Evolutionary conservation across 768 basidiomycete species (phyloP).

Genomic region (Boletus sensibilis): DNA sequence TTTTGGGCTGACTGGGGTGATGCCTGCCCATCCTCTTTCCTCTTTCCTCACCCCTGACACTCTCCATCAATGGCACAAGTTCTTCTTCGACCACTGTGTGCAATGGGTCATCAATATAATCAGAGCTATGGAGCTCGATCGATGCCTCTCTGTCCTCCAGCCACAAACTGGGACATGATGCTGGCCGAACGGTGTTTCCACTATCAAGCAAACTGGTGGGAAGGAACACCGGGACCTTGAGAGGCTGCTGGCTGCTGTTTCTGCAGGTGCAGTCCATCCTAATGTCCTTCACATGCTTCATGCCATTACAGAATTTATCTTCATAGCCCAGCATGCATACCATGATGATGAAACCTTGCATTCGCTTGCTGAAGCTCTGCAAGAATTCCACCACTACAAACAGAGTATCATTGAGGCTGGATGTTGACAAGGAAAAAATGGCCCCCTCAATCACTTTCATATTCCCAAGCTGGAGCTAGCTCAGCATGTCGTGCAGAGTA

Average conservation of each 20-base stretch:
- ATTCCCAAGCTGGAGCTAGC: background rate
- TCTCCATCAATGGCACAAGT: constrained; percentile 30
- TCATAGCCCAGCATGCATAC: constrained; percentile 30
- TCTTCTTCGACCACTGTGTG: constrained; percentile 22
- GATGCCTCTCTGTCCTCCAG: constrained; percentile 22
- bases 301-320: constrained; percentile 39
- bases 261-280: constrained; percentile 12
- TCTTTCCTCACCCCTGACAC: constrained; percentile 28
- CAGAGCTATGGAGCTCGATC: constrained; percentile 24
- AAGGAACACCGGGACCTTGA: background rate
- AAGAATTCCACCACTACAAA: constrained; percentile 7
- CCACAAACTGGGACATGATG: background rate
- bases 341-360: constrained; percentile 1
- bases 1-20: constrained; percentile 35
- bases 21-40: constrained; percentile 12
- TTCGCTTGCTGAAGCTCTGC: background rate
- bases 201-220: background rate
- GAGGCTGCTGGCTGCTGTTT: background rate
- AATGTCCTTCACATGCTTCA: constrained; percentile 34
- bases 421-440: constrained; percentile 1
- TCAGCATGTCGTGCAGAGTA: too few species aligned
- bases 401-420: background rate
- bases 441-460: background rate
- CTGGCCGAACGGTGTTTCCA: constrained; percentile 3
- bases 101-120: constrained; percentile 8